phyloP scores from a whole-genome alignment of 305 asterid species.

The Solanum hybrid region DNA sequence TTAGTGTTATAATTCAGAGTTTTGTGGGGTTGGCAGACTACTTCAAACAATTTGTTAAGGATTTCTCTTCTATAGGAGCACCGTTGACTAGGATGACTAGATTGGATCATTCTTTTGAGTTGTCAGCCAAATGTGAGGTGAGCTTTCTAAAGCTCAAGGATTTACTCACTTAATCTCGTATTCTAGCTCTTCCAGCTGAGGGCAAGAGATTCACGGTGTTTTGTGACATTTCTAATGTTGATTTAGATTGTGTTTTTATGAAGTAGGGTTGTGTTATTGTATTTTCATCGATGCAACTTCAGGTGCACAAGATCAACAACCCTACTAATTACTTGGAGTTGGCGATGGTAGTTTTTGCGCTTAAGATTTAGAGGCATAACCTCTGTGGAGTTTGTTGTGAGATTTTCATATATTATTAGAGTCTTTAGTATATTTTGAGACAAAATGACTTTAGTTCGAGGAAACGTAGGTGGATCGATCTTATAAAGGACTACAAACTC shows the following conservation, averaged over 20 bases:
- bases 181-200: not conserved
- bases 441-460: not conserved
- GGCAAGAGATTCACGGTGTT: not conserved
- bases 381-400: not conserved
- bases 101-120: not conserved
- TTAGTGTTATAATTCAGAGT: not conserved
- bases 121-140: not conserved
- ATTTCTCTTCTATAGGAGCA: too few relatives aligned
- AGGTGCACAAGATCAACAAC: not conserved
- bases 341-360: not conserved
- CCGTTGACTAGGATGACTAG: not conserved
- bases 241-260: not conserved
- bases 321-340: not conserved
- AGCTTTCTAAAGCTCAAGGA: not conserved
- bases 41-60: not conserved
- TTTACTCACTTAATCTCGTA: not conserved
- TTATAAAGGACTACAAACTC: not conserved
- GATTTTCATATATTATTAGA: not conserved
- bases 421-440: not conserved
- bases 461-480: not conserved
- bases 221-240: not conserved
- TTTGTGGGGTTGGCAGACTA: not conserved
- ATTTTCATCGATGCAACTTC: not conserved
- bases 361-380: not conserved
- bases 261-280: not conserved